phyloP scores from a whole-genome alignment of 805 yeast genomes.

The Lachancea quebecensis region DNA sequence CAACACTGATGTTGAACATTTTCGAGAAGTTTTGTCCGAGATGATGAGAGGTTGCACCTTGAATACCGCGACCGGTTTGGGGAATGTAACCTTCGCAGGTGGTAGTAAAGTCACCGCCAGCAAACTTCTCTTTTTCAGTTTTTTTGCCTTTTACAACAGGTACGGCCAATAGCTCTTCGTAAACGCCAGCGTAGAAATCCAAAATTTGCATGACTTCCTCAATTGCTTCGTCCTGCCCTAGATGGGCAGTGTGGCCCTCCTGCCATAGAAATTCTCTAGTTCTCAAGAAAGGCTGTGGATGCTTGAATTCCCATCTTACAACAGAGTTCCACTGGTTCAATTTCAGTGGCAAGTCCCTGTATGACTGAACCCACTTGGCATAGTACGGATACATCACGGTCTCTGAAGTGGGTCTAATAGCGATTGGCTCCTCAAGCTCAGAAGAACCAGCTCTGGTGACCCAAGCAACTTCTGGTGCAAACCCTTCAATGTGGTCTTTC shows the following conservation, averaged over 20 bases:
- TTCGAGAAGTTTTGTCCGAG: constrained; percentile 97
- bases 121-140: constrained; percentile 97
- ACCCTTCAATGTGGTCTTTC: constrained; percentile 97
- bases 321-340: constrained; percentile 99
- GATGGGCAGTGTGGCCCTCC: constrained; percentile 98
- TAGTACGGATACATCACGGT: constrained; percentile 99
- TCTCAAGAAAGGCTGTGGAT: constrained; percentile 98
- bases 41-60: constrained; percentile 98
- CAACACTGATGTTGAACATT: constrained; percentile 94
- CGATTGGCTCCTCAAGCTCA: constrained; percentile 95
- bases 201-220: constrained; percentile 80
- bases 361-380: constrained; percentile 97
- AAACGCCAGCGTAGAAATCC: constrained; percentile 76
- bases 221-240: constrained; percentile 73
- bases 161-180: constrained; percentile 90
- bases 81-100: constrained; percentile 96
- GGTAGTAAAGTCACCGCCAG: constrained; percentile 95
- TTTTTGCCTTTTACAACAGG: constrained; percentile 93
- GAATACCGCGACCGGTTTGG: constrained; percentile 98
- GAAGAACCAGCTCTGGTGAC: constrained; percentile 93
- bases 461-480: constrained; percentile 99
- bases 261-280: constrained; percentile 99
- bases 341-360: constrained; percentile 93
- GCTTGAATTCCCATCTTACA: constrained; percentile 99
- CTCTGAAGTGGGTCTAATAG: constrained; percentile 98